phyloP scores from a whole-genome alignment of 495 filamentous ascomycete species.

The Annulohypoxylon bovei region DNA sequence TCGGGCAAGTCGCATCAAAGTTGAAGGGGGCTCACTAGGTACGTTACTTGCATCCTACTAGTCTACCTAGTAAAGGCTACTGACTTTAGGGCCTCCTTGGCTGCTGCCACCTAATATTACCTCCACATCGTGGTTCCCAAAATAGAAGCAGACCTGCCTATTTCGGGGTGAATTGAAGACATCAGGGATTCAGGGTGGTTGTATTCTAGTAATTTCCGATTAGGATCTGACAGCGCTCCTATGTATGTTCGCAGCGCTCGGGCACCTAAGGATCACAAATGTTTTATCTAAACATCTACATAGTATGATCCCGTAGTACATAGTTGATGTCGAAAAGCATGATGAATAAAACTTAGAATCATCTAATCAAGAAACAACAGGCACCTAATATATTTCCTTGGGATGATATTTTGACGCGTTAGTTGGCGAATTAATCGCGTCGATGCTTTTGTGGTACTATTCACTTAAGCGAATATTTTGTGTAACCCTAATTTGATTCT shows the following conservation, averaged over 20 bases:
- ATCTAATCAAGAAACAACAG: not conserved
- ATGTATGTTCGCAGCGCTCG: not conserved
- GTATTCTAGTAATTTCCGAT: not conserved
- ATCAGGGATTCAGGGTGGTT: not conserved
- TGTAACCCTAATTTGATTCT: not conserved
- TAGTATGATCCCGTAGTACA: not conserved
- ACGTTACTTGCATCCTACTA: slow-evolving; percentile 10
- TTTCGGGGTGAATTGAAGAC: not conserved
- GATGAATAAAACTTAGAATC: not conserved
- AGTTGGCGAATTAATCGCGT: not conserved
- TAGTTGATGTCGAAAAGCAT: not conserved
- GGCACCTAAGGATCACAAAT: not conserved
- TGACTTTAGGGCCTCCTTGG: not conserved
- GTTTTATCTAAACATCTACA: not conserved
- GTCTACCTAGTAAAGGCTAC: not conserved
- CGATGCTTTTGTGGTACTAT: not conserved
- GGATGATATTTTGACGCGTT: not conserved
- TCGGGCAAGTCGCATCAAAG: not conserved
- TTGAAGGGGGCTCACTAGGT: slow-evolving; percentile 6
- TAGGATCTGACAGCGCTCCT: slow-evolving; percentile 13
- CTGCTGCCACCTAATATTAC: not conserved
- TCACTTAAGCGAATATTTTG: not conserved
- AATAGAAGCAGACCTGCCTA: slow-evolving; percentile 16
- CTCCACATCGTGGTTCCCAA: not conserved
- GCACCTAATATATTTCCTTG: not conserved